These are phyloP conservation scores for Debaryomyces singareniensis DNA, from an alignment of 1,139 yeast genomes.

Conservation along the genomic window DNA sequence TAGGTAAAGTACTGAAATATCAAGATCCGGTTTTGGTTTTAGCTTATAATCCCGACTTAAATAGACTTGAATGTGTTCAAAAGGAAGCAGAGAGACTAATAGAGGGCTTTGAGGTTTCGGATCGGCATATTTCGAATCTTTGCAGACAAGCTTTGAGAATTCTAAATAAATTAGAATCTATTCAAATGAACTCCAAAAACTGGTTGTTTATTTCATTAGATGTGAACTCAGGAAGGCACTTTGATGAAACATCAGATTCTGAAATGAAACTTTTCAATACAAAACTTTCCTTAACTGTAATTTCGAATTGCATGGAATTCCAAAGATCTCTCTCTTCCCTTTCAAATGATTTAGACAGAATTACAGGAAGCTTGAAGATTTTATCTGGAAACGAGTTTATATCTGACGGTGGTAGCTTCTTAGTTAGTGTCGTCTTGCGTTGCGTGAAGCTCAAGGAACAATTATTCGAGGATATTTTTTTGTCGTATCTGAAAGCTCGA, in stretches of 20 bases:
- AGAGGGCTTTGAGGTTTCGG: slow-evolving; percentile 37
- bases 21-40: slow-evolving; percentile 44
- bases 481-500: slow-evolving; percentile 51
- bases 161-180: slow-evolving; percentile 44
- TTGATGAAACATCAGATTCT: slow-evolving; percentile 20
- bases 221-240: slow-evolving; percentile 39
- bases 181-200: slow-evolving; percentile 40
- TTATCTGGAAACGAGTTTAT: slow-evolving; percentile 44
- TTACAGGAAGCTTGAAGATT: slow-evolving; percentile 35
- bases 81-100: slow-evolving; percentile 35
- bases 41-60: slow-evolving; percentile 45
- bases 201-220: slow-evolving; percentile 58
- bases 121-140: slow-evolving; percentile 41
- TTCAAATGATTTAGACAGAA: slow-evolving; percentile 39
- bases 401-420: slow-evolving; percentile 52
- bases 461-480: slow-evolving; percentile 43
- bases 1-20: slow-evolving; percentile 16
- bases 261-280: slow-evolving; percentile 37
- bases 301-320: slow-evolving; percentile 42
- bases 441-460: slow-evolving; percentile 43
- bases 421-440: slow-evolving; percentile 45
- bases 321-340: slow-evolving; percentile 35
- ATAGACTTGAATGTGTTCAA: slow-evolving; percentile 38
- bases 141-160: slow-evolving; percentile 45
- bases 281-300: slow-evolving; percentile 43